Base-by-base conservation (phyloP, 169 alveolate genomes). In the Plasmodium blacklocki region DNA sequence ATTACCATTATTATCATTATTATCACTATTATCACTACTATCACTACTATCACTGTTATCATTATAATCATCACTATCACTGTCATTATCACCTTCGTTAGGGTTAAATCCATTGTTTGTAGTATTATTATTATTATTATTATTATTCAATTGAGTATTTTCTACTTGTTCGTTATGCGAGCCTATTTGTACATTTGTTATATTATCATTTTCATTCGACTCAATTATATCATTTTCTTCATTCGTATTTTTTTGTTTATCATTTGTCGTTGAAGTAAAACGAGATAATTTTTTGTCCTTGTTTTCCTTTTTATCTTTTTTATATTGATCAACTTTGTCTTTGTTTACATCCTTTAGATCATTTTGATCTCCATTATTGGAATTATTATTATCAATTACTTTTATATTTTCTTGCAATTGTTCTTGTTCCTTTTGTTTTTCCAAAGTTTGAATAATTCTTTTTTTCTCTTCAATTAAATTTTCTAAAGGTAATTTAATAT, bases 381-480 rank as follows among this genome's bases (percentile, higher is more conserved):
- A 15, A 0, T 21, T 59, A 21, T 64, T 52, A 21, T 29, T 52
- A 47, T 80, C 49, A 2, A 19, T 19, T 9, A 50, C 72, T 59
- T 66, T 64, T n/a, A 23, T 21, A 58, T 26, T 49, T 49, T 60
- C 89, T 29, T 54, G 14, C 50, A 49, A 18, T 52, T 83, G 52
- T 63, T 83, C 47, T 62, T 68, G 85, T 56, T 68, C 73, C n/a
- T 56, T 72, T 49, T 45, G 52, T 54, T 29, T 83, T 21, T 62
- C 3, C 80, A 83, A 68, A 8, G 39, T 68, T 68, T 83, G 68
- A n/a, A 83, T 83, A 32, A 83, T 68, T 83, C 70, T 83, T 52
- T 83, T 83, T 56, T 83, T 83, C 26, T 83, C 85, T 32, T 83
- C 74, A 14, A 83, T 12, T 67, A 83, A 83, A 56, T 83, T 83